Base-by-base conservation (phyloP, 352 stramenopile genomes). In the Globisporangium perplexum region DNA sequence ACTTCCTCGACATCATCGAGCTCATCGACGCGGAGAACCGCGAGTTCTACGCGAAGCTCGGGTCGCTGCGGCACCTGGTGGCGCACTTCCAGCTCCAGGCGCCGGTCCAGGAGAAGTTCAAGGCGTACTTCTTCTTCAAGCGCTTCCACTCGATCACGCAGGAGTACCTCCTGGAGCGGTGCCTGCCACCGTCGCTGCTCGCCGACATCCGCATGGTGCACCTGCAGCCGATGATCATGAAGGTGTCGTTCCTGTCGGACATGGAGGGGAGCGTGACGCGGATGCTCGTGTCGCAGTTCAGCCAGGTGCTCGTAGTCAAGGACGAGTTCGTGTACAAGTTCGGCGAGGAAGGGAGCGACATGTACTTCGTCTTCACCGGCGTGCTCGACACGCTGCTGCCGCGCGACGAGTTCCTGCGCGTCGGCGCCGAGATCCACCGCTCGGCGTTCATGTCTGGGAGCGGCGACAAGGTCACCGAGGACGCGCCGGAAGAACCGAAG, bases 361-460 rank as follows among this genome's bases (percentile, higher is more conserved):
- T 91, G 77, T 89, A 72, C 49, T 89, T 91, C 28, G 76, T 91
- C 0, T 91, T 86, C 53, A 75, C 76, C 17, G 77, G 80, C 10
- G 28, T 78, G 5, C 47, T 91, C 23, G 68, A 78, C 22, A 74
- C 66, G 0, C 38, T 88, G 23, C 42, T 86, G 3, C 71, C 72
- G 7, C 66, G 53, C 0, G 68, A 86, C 10, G 68, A 72, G 33
- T 72, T 68, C 30, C 22, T 65, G 17, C 60, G 63, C 14, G 63
- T 63, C 1, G 48, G 60, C 6, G 67, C 65, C 11, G 33, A 83
- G 11, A 42, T 63, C 22, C 65, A 53, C 3, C 77, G 63, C 18
- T 38, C 43, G 0, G 20, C 30, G 1, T 42, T 56, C 39, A 30
- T 56, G 11, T 45, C 43, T 3, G 50, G 28, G 10, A 38, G 48